Conservation (phyloP, 345 rosid species). For the Eucalyptus curtisii region DNA sequence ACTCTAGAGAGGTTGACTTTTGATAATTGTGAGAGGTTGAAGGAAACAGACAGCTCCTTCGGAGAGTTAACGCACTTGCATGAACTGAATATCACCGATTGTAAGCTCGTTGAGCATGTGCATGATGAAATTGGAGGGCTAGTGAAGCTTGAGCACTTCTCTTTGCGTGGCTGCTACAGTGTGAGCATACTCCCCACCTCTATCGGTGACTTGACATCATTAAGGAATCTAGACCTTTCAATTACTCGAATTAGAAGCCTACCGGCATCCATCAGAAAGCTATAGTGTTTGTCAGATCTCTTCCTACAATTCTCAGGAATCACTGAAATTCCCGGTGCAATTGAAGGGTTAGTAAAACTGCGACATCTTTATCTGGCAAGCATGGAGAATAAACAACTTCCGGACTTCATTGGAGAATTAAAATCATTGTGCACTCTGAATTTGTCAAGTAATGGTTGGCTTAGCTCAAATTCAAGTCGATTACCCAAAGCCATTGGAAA, state of each 20-base stretch:
- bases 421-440: too few relatives aligned
- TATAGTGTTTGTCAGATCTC: neutral
- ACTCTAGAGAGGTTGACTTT: neutral
- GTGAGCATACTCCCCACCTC: neutral
- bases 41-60: neutral
- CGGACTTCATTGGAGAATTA: too few relatives aligned
- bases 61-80: neutral
- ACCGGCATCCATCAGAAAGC: too few relatives aligned
- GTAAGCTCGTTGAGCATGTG: neutral
- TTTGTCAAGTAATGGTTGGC: too few relatives aligned
- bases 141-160: neutral
- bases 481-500: too few relatives aligned
- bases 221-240: neutral
- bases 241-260: accelerated
- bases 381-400: too few relatives aligned
- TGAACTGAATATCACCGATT: neutral
- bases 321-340: too few relatives aligned
- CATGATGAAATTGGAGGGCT: neutral
- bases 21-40: neutral
- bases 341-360: too few relatives aligned
- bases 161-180: too few relatives aligned
- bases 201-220: neutral
- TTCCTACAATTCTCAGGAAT: too few relatives aligned
- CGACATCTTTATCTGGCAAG: too few relatives aligned
- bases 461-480: too few relatives aligned